These are phyloP conservation scores for Aspergillus brasiliensis DNA, from an alignment of 2,329 filamentous ascomycete genomes.

Conservation along the genomic window DNA sequence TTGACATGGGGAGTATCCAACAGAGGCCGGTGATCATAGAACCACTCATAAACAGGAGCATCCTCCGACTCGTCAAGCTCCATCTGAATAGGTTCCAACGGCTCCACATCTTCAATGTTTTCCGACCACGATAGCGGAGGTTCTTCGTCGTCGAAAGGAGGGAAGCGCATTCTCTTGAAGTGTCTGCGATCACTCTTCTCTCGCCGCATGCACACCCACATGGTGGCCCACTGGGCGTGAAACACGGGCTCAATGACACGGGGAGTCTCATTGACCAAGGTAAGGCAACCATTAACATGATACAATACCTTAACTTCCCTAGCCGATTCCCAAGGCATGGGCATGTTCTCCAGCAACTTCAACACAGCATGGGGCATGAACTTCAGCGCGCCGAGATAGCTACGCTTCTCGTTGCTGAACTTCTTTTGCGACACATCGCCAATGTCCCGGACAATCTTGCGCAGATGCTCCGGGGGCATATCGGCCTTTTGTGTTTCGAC, in stretches of 20 bases:
- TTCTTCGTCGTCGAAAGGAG: conserved; percentile 97
- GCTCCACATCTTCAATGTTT: conserved; percentile 98
- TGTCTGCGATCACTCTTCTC: conserved; percentile 95
- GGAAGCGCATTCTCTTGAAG: conserved; percentile 99
- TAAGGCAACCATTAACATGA: conserved; percentile 96
- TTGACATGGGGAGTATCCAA: conserved; percentile 92
- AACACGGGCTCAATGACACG: conserved; percentile 97
- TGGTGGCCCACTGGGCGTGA: conserved; percentile 97
- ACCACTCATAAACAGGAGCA: conserved; percentile 89
- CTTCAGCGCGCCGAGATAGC: conserved; percentile 94
- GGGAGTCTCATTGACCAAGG: conserved; percentile 93
- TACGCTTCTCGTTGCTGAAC: conserved; percentile 97
- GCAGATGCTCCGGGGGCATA: conserved; percentile 96
- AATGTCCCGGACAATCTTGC: conserved; percentile 98
- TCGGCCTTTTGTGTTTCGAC: conserved; percentile 98
- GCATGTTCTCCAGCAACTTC: conserved; percentile 98
- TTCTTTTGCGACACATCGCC: conserved; percentile 99
- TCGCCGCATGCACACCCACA: conserved; percentile 98
- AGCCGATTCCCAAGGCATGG: conserved; percentile 98
- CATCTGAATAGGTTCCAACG: conserved; percentile 96
- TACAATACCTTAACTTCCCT: conserved; percentile 97
- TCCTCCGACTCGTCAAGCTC: conserved; percentile 95
- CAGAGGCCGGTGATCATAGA: conserved; percentile 91
- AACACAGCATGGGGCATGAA: conserved; percentile 99
- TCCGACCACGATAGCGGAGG: conserved; percentile 97